Evolutionary conservation across 768 basidiomycete species (phyloP), one percentile per base, ranked within the genome.

Genomic region (Trametes villosa): DNA sequence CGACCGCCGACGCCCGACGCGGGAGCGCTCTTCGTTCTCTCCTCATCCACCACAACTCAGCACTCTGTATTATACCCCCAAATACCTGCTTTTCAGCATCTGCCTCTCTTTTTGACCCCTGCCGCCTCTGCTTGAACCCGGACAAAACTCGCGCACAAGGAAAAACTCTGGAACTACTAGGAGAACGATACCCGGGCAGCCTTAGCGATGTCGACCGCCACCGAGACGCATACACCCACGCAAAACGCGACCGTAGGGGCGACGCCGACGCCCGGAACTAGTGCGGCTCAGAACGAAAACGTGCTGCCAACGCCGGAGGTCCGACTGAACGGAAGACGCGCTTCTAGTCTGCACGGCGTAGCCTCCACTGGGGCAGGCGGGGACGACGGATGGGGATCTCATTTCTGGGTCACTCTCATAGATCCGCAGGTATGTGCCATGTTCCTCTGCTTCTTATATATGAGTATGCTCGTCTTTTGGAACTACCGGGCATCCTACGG

Each of bases 381-480:
- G 29, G 55, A 64, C 11, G 71, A 70, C 38, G 82, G 82, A 29
- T 95, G 93, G 93, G 93, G 92, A 5, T 85, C 89, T 27, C 88
- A 94, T 72, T 96, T 97, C 71, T 97, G 95, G 95, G 92, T 96
- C 8, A 96, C 95, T 7, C 80, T 96, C 53, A 83, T 90, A 48
- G 94, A 97, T 80, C 95, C 95, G 27, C 86, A 91, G 82, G 94
- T 91, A 6, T 26, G 13, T 9, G 11, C 83, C 81, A 38, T 81
- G 79, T 70, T 81, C 81, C 41, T 18, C 12, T 17, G 7, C 36
- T 15, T 7, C 13, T 17, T 34, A 34, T 38, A 15, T 17, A 38
- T 17, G 36, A 18, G 13, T 15, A 38, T 38, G 36, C 13, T 13
- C 33, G 13, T 11, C 36, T 42, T 7, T n/a, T n/a, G n/a, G n/a